Evolutionary conservation across 306 rosid genomes (phyloP), one percentile per base, ranked within the genome.

Genomic region (Dryas octopetala): DNA sequence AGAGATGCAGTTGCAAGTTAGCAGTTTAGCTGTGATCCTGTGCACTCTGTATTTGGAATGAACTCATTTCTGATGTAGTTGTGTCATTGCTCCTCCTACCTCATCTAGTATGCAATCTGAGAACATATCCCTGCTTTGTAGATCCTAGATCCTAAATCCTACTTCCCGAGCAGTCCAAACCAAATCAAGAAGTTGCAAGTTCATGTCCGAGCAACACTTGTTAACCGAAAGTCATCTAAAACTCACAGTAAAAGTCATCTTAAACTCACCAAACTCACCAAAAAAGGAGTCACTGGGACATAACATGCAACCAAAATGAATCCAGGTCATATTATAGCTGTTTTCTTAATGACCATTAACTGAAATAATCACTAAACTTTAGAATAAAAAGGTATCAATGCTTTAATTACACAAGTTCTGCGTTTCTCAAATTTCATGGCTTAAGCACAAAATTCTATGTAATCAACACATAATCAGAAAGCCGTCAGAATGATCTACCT

Each of bases 381-480:
- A 41, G 63, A 72, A 71, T 46, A 13, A 54, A 52, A 70, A 26
- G 50, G 57, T 74, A 40, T 66, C 62, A 54, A 44, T 41, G 32
- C 66, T 61, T 64, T 75, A 70, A 57, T 66, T 76, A 52, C 75
- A 61, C 26, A 67, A 77, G 43, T 57, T 40, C 52, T 7, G 49
- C n/a, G 66, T 52, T 32, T 54, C 55, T 60, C 76, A 9, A 62
- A 76, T 52, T 43, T 55, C 73, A 66, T 6, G 45, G 69, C 45
- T 38, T 45, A 67, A 43, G 61, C 64, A 65, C 28, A 61, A 47
- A 48, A 62, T 60, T 70, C 41, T 23, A 32, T 14, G 62, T 63
- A 58, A 73, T 69, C 53, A 74, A 68, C 63, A 75, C 61, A 28
- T 13, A 55, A 76, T 50, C 74, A 78, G 67, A 74, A 62, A 45